A percentile compares a stretch with the other conserved stretches of the same genome.
Evolutionary conservation across 345 rosid species (phyloP).

Genomic region (Populus euphratica): DNA sequence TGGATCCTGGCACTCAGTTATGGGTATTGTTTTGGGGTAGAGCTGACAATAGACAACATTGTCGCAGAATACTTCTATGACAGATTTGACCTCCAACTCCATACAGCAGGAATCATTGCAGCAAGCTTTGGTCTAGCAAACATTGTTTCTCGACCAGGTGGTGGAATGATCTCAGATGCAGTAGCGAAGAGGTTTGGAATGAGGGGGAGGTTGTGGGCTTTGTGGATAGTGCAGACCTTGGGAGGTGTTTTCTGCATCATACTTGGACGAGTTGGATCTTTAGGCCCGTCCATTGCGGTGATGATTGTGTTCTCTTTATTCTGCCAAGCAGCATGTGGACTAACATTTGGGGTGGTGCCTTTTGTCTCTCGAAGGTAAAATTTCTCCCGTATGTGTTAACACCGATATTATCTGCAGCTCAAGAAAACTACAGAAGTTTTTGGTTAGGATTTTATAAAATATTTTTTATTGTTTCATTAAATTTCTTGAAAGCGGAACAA

Average conservation of each 20-base stretch:
- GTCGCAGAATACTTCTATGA: slow-evolving; percentile 87
- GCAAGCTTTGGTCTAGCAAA: slow-evolving; percentile 83
- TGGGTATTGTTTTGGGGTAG: slow-evolving; percentile 90
- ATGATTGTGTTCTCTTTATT: slow-evolving; percentile 77
- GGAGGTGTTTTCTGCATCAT: slow-evolving; percentile 74
- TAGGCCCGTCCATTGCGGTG: slow-evolving; percentile 46
- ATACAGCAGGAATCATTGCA: slow-evolving; percentile 81
- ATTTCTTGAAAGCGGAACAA: too few species aligned
- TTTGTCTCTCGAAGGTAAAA: slow-evolving; percentile 49
- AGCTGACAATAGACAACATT: slow-evolving; percentile 75
- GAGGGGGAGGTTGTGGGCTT: slow-evolving; percentile 84
- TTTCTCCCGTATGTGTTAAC: too few species aligned
- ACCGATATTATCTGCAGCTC: neutral
- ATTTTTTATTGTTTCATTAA: too few species aligned
- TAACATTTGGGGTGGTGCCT: slow-evolving; percentile 86
- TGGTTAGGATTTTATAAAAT: neutral
- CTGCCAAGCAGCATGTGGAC: slow-evolving; percentile 86
- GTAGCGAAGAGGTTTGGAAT: slow-evolving; percentile 67
- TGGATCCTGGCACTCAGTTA: slow-evolving; percentile 78
- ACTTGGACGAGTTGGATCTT: slow-evolving; percentile 51
- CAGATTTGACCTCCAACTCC: slow-evolving; percentile 63
- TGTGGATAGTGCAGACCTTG: slow-evolving; percentile 68
- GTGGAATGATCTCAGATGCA: slow-evolving; percentile 62
- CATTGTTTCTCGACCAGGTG: slow-evolving; percentile 64
- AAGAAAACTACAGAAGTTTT: neutral